Conservation (phyloP, 768 basidiomycete species). For the Suillus cothurnatus region DNA sequence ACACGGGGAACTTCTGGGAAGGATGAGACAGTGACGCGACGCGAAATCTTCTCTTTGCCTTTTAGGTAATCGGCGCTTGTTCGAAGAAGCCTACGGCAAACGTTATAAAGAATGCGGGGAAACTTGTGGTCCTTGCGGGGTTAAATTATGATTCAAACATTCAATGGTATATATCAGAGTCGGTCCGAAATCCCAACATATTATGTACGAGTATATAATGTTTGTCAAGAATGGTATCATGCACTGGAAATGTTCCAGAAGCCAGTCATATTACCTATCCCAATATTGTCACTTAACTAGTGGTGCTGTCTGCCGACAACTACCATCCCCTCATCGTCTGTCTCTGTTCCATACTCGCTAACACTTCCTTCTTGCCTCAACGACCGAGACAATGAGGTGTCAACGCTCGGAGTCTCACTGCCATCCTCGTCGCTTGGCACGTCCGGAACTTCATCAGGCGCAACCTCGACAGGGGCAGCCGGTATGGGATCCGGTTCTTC, state of each 20-base stretch:
- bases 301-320: slow-evolving; percentile 62
- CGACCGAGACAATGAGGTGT: slow-evolving; percentile 30
- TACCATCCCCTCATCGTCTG: slow-evolving; percentile 86
- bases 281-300: slow-evolving; percentile 12
- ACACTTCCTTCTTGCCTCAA: slow-evolving; percentile 53
- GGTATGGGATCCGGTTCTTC: slow-evolving; percentile 12
- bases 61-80: slow-evolving; percentile 2
- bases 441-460: slow-evolving; percentile 29
- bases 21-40: neutral
- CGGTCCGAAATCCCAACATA: slow-evolving; percentile 12
- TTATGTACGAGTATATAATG: slow-evolving; percentile 18
- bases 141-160: slow-evolving; percentile 6
- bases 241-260: neutral
- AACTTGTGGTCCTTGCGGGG: slow-evolving; percentile 14
- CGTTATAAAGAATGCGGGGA: slow-evolving; percentile 6
- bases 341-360: slow-evolving; percentile 71
- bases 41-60: neutral
- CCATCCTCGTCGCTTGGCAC: slow-evolving; percentile 26
- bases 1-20: neutral
- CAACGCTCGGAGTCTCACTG: slow-evolving; percentile 27
- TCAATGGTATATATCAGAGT: slow-evolving; percentile 11
- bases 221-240: slow-evolving; percentile 8
- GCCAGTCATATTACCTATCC: neutral
- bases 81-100: neutral
- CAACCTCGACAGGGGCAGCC: slow-evolving; percentile 28